Evolutionary conservation across 1,139 yeast species (phyloP).

Genomic region (Scheffersomyces titani): DNA sequence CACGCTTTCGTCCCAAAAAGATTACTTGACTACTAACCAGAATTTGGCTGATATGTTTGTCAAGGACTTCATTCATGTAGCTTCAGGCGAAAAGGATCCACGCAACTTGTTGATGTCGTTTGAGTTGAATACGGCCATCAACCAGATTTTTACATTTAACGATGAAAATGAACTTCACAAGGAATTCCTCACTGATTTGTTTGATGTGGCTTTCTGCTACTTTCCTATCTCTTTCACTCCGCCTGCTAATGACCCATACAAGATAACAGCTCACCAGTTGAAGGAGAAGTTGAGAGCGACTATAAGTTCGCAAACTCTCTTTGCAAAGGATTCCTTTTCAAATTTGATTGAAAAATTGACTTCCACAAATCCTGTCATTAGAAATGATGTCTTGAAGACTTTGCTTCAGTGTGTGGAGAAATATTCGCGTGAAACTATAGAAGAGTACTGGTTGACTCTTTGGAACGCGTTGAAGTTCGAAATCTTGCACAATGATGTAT

Average conservation of each 20-base stretch:
- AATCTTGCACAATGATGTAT: slow-evolving; percentile 68
- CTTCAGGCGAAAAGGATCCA: slow-evolving; percentile 94
- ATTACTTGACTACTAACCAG: slow-evolving; percentile 13
- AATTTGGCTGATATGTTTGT: slow-evolving; percentile 43
- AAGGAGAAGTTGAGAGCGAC: slow-evolving; percentile 59
- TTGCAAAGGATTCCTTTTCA: slow-evolving; percentile 75
- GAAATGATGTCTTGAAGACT: slow-evolving; percentile 73
- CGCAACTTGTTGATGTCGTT: slow-evolving; percentile 77
- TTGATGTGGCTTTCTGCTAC: slow-evolving; percentile 90
- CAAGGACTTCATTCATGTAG: slow-evolving; percentile 61
- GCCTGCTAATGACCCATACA: slow-evolving; percentile 88
- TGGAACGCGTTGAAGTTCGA: slow-evolving; percentile 93
- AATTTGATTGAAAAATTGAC: slow-evolving; percentile 81
- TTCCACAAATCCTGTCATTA: slow-evolving; percentile 76
- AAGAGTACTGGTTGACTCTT: slow-evolving; percentile 64
- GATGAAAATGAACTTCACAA: slow-evolving; percentile 41
- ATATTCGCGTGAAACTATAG: slow-evolving; percentile 51
- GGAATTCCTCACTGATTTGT: slow-evolving; percentile 52
- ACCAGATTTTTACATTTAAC: slow-evolving; percentile 45
- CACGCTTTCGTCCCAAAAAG: slow-evolving; percentile 21
- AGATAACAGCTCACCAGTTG: slow-evolving; percentile 72
- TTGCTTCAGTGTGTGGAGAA: slow-evolving; percentile 55
- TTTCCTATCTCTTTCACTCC: slow-evolving; percentile 96
- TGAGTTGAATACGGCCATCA: slow-evolving; percentile 52
- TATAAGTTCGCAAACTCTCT: slow-evolving; percentile 62